Conservation (phyloP, 345 rosid species). For the Lepidium africanum region DNA sequence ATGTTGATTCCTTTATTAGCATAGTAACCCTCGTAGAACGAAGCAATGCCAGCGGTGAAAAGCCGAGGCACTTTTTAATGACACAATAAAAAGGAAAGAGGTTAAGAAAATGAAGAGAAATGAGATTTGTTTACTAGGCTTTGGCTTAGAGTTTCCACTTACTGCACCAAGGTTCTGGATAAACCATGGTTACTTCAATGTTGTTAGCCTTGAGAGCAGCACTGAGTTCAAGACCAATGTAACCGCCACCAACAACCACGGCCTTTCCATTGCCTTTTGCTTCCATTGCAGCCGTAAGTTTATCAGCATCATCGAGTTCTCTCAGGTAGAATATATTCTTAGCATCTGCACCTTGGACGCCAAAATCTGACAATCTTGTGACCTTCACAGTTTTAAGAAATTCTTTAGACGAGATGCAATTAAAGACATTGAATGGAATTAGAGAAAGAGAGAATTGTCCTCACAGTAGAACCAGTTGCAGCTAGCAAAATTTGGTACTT, state of each 20-base stretch:
- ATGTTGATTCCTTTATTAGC: slow-evolving; percentile 67
- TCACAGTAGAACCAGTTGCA: slow-evolving; percentile 72
- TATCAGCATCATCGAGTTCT: slow-evolving; percentile 25
- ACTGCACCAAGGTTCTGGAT: slow-evolving; percentile 39
- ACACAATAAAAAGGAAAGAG: slow-evolving; percentile 34
- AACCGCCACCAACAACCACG: slow-evolving; percentile 92
- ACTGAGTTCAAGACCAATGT: slow-evolving; percentile 91
- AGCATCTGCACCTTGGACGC: slow-evolving; percentile 32
- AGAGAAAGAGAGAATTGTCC: not conserved
- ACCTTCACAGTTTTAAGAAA: slow-evolving; percentile 28
- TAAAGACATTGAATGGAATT: not conserved
- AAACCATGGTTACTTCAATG: slow-evolving; percentile 75
- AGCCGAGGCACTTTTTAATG: slow-evolving; percentile 82
- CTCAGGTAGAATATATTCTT: slow-evolving; percentile 31
- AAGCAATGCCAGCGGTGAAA: slow-evolving; percentile 71
- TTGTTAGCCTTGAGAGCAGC: slow-evolving; percentile 69
- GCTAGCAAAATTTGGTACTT: slow-evolving; percentile 60
- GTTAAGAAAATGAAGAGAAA: not conserved
- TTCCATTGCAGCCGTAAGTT: slow-evolving; percentile 20
- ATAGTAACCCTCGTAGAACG: slow-evolving; percentile 83
- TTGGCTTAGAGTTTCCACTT: slow-evolving; percentile 3
- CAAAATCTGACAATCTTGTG: slow-evolving; percentile 33
- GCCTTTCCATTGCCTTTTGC: slow-evolving; percentile 61
- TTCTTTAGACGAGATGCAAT: not conserved
- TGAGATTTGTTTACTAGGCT: not conserved